Base-by-base conservation (phyloP, 768 basidiomycete genomes). In the Serpula lacrymans region DNA sequence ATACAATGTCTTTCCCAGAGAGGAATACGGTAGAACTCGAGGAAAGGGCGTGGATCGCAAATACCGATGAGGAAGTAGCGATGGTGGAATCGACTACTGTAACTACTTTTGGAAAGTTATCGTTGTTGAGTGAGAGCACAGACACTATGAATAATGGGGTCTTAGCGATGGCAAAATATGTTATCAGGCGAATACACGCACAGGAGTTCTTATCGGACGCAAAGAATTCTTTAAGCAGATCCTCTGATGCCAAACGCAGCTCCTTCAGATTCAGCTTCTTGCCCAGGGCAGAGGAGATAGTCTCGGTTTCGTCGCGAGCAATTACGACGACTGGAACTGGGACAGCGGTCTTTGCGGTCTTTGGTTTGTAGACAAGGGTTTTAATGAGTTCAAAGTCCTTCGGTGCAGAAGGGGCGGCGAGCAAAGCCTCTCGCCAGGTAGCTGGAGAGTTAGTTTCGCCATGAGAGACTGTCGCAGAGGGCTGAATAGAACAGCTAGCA, bases 291-390 rank as follows among this genome's bases (percentile, higher is more conserved):
- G 70, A 74, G 2, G 89, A 85, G 59, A 76, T 82, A 6, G 85
- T 87, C 54, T 93, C 87, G n/a, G 88, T 88, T 20, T 75, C 72
- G 55, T 95, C 91, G 53, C 80, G 72, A 8, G 89, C 88, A 60
- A 97, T 76, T 44, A 94, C 83, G 49, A 97, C 74, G 43, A 97
- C 81, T 6, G 92, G 93, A 38, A 90, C 75, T 2, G 90, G 81
- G 22, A 75, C 78, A 6, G 87, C 88, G 0, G 79, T 76, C 62
- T 96, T 96, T n/a, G 92, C 85, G 2, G 92, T 91, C 65, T 94
- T 94, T 23, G 93, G 93, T 60, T 97, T 97, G 82, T 90, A 95
- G 41, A 95, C 84, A 51, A 94, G 82, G 34, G 86, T 88, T 63
- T 92, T 93, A 59, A 87, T 75, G 52, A 89, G 72, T 59, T 87